Conservation (phyloP, 192 early-diverging fungal species). For the Ambispora gerdemannii region DNA sequence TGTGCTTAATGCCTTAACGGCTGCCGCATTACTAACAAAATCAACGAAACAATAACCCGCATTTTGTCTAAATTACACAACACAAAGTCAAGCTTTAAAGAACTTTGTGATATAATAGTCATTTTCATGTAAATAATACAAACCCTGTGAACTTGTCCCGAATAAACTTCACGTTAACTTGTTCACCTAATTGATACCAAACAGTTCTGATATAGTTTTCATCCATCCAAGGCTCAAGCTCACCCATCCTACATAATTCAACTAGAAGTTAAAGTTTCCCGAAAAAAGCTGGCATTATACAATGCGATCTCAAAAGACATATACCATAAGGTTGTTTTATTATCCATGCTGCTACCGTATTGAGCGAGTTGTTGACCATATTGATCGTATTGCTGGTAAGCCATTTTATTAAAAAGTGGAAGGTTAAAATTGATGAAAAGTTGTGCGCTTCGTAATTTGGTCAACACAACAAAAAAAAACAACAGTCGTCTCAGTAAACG, state of each 20-base stretch:
- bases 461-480: neutral
- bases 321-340: constrained; percentile 33
- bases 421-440: neutral
- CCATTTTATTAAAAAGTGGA: neutral
- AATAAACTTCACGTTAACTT: constrained; percentile 91
- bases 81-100: neutral
- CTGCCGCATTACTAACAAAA: constrained; percentile 63
- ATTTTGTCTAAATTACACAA: constrained; percentile 40
- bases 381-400: constrained; percentile 30
- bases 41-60: constrained; percentile 96
- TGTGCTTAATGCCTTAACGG: constrained; percentile 65
- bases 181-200: constrained; percentile 83
- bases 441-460: neutral
- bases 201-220: constrained; percentile 83
- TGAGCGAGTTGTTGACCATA: constrained; percentile 24
- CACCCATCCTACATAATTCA: constrained; percentile 76
- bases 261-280: neutral
- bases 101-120: neutral
- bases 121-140: neutral
- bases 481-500: too few species aligned
- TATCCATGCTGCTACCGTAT: constrained; percentile 25
- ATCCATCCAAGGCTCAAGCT: constrained; percentile 98
- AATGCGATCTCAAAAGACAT: neutral
- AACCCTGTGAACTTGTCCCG: constrained; percentile 88
- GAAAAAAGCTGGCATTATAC: neutral